These are phyloP conservation scores for Verticillium tricorpus DNA, from an alignment of 2,329 filamentous ascomycete genomes.

Conservation along the genomic window DNA sequence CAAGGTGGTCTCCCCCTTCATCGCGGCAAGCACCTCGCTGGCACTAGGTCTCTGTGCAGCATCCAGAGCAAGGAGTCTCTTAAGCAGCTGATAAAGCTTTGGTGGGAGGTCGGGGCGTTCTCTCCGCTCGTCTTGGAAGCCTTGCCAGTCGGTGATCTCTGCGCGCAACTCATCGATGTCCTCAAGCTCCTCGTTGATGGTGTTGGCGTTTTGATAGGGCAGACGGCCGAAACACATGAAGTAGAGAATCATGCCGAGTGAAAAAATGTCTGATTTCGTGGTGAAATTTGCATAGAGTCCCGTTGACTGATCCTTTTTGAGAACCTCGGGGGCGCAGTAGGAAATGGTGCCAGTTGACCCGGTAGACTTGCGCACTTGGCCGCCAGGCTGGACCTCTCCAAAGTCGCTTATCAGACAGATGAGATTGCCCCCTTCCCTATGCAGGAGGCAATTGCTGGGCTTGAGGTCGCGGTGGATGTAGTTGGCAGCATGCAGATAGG, in stretches of 20 bases:
- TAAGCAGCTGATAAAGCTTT: conserved; percentile 80
- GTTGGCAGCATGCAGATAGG: conserved; percentile 83
- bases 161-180: conserved; percentile 79
- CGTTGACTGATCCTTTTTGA: conserved; percentile 56
- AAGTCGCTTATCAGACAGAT: conserved; percentile 94
- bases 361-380: conserved; percentile 77
- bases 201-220: conserved; percentile 80
- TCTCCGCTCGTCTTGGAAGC: conserved; percentile 73
- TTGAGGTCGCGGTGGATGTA: conserved; percentile 97
- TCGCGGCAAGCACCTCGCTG: conserved; percentile 75
- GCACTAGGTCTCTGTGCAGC: conserved; percentile 76
- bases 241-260: conserved; percentile 95
- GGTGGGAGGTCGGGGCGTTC: conserved; percentile 78
- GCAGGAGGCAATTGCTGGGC: conserved; percentile 89
- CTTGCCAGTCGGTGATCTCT: conserved; percentile 84
- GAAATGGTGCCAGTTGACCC: conserved; percentile 95
- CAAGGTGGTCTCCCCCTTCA: conserved; percentile 61
- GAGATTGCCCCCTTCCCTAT: conserved; percentile 66
- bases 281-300: conserved; percentile 90
- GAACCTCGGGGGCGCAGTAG: conserved; percentile 93
- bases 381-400: conserved; percentile 87
- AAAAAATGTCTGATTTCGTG: conserved; percentile 97
- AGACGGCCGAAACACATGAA: conserved; percentile 94
- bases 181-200: conserved; percentile 85
- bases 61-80: conserved; percentile 72